These are phyloP conservation scores for Halophytophthora batemanensis DNA, from an alignment of 352 stramenopile species.

Conservation along the genomic window DNA sequence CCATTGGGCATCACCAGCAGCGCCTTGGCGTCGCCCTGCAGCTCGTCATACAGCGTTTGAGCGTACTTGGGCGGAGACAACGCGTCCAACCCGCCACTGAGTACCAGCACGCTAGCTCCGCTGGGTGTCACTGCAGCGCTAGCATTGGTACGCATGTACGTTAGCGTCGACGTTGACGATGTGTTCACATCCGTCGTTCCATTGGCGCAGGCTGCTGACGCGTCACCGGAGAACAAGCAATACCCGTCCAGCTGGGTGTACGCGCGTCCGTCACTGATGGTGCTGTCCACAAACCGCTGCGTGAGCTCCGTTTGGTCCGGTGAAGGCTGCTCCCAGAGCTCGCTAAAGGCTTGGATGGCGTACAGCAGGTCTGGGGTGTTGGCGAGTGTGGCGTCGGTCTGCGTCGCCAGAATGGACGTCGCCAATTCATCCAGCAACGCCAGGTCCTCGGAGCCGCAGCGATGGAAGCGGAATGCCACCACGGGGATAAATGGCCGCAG, in stretches of 20 bases:
- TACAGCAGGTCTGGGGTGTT: conserved; percentile 39
- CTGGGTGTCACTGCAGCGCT: conserved; percentile 4
- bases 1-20: conserved; percentile 38
- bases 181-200: conserved; percentile 1
- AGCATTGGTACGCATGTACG: conserved; percentile 25
- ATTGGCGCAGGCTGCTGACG: conserved; percentile 29
- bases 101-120: conserved; percentile 45
- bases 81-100: conserved; percentile 45
- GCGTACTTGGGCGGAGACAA: conserved; percentile 43
- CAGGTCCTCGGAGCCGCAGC: conserved; percentile 46
- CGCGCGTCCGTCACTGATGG: conserved; percentile 40
- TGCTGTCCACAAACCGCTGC: conserved; percentile 39
- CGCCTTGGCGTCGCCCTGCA: conserved; percentile 40
- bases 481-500: conserved; percentile 65
- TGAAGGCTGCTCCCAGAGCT: conserved; percentile 66
- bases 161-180: conserved; percentile 20
- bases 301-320: conserved; percentile 41
- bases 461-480: conserved; percentile 52
- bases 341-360: conserved; percentile 66
- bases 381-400: background rate
- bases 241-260: conserved; percentile 52
- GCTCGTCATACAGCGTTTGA: conserved; percentile 29
- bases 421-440: conserved; percentile 39
- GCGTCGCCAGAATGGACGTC: conserved; percentile 16
- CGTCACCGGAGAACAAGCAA: conserved; percentile 57